These are phyloP conservation scores for Scheffersomyces parashehatae DNA, from an alignment of 1,139 yeast species.

Conservation along the genomic window DNA sequence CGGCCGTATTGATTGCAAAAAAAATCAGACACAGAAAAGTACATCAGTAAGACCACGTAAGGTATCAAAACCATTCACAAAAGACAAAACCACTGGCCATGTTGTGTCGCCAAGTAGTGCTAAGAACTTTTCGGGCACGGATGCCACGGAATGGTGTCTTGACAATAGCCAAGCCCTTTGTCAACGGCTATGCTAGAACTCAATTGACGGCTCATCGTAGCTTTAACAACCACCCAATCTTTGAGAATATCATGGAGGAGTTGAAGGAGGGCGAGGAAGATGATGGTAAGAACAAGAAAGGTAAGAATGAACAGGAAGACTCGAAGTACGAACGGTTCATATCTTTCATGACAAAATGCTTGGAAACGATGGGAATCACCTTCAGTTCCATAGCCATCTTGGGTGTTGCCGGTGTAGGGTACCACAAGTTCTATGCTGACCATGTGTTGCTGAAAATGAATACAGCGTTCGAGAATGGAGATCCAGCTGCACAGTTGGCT, in stretches of 20 bases:
- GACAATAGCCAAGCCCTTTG: no score
- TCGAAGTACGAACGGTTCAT: conserved; percentile 19
- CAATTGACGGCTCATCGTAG: neutral
- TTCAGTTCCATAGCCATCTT: conserved; percentile 70
- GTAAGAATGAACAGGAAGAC: conserved; percentile 6
- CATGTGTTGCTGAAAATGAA: conserved; percentile 69
- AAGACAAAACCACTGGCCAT: no score
- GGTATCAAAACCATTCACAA: no score
- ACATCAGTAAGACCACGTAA: no score
- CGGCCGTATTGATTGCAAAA: no score
- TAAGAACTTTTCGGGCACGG: no score
- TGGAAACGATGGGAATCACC: conserved; percentile 76
- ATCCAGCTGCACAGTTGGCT: conserved; percentile 62
- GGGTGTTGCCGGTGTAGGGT: conserved; percentile 69
- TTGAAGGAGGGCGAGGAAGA: conserved; percentile 14
- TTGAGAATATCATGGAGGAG: conserved; percentile 18
- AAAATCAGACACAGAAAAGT: no score
- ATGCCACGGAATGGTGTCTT: no score
- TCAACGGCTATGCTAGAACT: no score
- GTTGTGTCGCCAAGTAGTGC: no score
- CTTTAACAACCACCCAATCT: conserved; percentile 13
- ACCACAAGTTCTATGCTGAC: conserved; percentile 61
- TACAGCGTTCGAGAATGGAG: conserved; percentile 66
- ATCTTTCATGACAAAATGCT: conserved; percentile 48
- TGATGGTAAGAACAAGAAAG: conserved; percentile 7